Base-by-base conservation (phyloP, 23 red algal genomes). In the Gracilariopsis chorda region DNA sequence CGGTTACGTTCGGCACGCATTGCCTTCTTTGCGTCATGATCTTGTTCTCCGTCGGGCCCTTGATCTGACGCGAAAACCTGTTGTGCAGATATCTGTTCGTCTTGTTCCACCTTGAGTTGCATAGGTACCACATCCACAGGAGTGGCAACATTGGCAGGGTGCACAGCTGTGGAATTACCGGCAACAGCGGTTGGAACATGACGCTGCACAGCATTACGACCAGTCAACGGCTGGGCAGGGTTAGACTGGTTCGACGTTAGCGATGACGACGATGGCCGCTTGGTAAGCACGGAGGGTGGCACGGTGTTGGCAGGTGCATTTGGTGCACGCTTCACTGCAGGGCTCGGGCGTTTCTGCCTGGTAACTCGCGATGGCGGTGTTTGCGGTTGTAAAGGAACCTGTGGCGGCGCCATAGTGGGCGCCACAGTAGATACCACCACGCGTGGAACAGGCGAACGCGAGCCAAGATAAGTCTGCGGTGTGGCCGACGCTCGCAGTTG, bases 1-100 rank as follows among this genome's bases (percentile, higher is more conserved):
- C 96, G 88, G 47, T 98, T 98, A 32, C 96, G 84, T 67, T 98
- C 96, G 12, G 96, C 96, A 12, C 95, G 65, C 91, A 94, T 94
- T 20, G 82, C 91, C 41, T 94, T 94, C 51, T 87, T 94, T 14
- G 61, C 45, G 23, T 86, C 91, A 24, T 76, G 80, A 34, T 86
- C 91, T 23, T 73, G 39, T 24, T 73, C 67, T 7, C n/a, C 14
- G 67, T 73, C 67, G 28, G 67, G 47, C 67, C 39, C 19, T 73
- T 73, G 67, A 73, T 2, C 67, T 21, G 67, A 73, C 3, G 17
- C 37, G 7, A 42, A 3, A 32, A 37, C 21, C 47, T 36, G 12
- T 37, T 73, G 67, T 37, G 39, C 28, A 36, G 32, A 10, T 4
- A 46, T 24, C 40, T 44, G 20, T 24, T 46, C 67, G 28, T 7